A percentile compares a stretch with the other conserved stretches of the same genome.
Conservation (phyloP, 148 eudicot species). For the Dianthus caryophyllus region DNA sequence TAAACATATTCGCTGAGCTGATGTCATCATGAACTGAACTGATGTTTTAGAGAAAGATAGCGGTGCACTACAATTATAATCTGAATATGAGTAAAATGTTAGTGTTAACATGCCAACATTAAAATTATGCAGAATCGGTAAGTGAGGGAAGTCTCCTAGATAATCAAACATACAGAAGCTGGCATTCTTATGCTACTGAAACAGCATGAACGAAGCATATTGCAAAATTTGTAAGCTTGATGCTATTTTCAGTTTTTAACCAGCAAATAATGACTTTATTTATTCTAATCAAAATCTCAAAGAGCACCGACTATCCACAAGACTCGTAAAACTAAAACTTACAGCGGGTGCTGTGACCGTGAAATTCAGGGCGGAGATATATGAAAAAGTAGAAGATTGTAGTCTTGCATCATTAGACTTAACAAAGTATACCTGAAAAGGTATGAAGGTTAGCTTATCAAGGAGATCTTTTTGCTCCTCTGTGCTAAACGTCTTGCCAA, state of each 20-base stretch:
- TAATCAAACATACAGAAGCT: neutral
- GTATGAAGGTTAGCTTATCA: conserved; percentile 57
- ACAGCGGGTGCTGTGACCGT: neutral
- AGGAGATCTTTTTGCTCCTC: conserved; percentile 67
- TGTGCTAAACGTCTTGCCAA: conserved; percentile 71
- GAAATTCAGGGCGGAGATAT: neutral
- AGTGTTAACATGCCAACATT: neutral
- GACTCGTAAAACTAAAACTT: neutral
- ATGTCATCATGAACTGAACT: neutral
- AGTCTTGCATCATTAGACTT: neutral
- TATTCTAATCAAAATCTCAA: too few relatives aligned
- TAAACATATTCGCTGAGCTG: neutral
- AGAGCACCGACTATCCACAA: neutral
- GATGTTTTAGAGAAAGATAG: neutral
- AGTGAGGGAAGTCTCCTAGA: neutral
- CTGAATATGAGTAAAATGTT: neutral
- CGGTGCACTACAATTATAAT: neutral
- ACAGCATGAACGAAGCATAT: neutral
- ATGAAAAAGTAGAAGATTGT: neutral
- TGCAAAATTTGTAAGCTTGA: neutral
- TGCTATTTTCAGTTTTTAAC: neutral
- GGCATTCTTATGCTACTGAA: neutral
- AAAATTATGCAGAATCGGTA: neutral
- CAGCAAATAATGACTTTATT: neutral
- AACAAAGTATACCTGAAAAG: conserved; percentile 60